Evolutionary conservation across 345 rosid genomes (phyloP), one percentile per base, ranked within the genome.

Genomic region (Boechera divaricarpa): DNA sequence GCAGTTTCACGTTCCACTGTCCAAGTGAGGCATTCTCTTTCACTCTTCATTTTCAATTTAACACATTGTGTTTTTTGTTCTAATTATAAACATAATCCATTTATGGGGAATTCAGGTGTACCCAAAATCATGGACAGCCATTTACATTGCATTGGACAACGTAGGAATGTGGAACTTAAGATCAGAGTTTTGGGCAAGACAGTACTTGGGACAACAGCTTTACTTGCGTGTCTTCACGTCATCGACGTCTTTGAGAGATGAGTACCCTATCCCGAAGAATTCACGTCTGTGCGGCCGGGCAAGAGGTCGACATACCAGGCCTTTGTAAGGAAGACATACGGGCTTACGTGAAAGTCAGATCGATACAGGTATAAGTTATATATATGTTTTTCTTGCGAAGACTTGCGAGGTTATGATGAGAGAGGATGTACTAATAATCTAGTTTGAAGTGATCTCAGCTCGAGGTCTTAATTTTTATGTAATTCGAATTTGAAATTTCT

Each of bases 151-250:
- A 33, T 86, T 95, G 8, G 99, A 95, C 85, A 95, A 95, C 18
- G 99, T 87, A n/a, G 99, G 99, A 10, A 92, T 92, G 99, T 95
- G 99, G 99, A 85, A 95, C 90, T 4, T 95, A 73, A 87, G 99
- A 80, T 68, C 97, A 1, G 99, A 95, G 77, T 86, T 86, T 57
- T 95, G 98, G 99, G 99, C 97, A 29, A 80, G 98, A 56, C 99
- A 89, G 44, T 95, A 95, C 85, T 89, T 95, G 3, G 99, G 99
- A 51, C 99, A 95, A 73, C 99, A 95, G 51, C 81, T 95, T 28
- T 95, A 95, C 39, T 28, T 95, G 77, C 87, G 99, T 7, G 99
- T 95, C 51, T 89, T 61, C 66, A 92, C 99, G 3, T 0, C 87
- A 35, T 86, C 97, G 0, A 82, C 91, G 31, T 95, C 99, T 6